Base-by-base conservation (phyloP, 495 filamentous ascomycete genomes). In the Thermochaetoides thermophila region DNA sequence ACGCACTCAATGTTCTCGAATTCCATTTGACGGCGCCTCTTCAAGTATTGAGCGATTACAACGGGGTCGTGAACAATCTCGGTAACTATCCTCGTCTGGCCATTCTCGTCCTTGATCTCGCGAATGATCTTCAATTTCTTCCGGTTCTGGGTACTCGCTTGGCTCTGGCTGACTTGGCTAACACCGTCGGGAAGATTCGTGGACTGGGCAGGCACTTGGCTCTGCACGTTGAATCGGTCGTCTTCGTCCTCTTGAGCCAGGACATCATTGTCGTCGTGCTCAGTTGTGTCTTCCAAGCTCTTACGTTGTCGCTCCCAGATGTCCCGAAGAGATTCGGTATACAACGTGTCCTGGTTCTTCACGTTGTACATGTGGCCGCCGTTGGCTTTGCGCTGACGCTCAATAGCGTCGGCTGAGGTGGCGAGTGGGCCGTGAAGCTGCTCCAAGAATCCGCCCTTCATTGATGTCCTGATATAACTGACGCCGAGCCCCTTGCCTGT, bases 301-400 rank as follows among this genome's bases (percentile, higher is more conserved):
- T 68, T 63, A 47, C 78, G 78, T 53, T 99, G 89, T 27, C 78
- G 68, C 18, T 81, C 73, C 89, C 89, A 99, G 38, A 96, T 93
- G 12, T 75, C 70, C 14, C 73, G 73, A 36, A 96, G 92, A 8
- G 81, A 78, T 6, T 81, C 71, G 40, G 91, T 84, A 54, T 99
- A 99, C 25, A 78, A 73, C 31, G 70, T 72, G 48, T 95, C 81
- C 55, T 99, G 89, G 34, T 74, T 68, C 37, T 84, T 84, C 35
- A 99, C 89, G 43, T 99, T 99, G 61, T 99, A 99, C 50, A 76
- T 81, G 53, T 99, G 89, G 2, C 89, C 87, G 21, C 85, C 84
- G 39, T 86, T 81, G 17, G 89, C 85, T 47, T 92, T 91, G 35
- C 78, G 66, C 42, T 81, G 72, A 40, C 79, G 54, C 39, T 67